Evolutionary conservation across 495 filamentous ascomycete species (phyloP).

Genomic region (Corynascus novoguineensis): DNA sequence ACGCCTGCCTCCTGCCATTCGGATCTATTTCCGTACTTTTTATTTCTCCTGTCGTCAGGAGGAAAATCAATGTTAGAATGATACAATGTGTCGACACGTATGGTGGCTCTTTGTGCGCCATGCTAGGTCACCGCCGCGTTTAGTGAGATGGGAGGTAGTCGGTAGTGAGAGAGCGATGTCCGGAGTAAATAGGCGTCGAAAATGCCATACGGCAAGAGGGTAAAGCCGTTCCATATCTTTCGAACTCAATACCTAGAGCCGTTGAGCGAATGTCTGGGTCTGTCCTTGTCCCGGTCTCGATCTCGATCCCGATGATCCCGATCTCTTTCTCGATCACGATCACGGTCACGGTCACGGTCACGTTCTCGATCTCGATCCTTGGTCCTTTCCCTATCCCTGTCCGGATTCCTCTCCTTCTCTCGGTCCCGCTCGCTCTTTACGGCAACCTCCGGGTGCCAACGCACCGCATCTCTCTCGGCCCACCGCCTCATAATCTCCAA

Average conservation of each 20-base stretch:
- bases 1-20: background rate
- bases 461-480: slow-evolving; percentile 28
- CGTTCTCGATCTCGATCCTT: slow-evolving; percentile 9
- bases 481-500: slow-evolving; percentile 29
- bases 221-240: background rate
- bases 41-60: background rate
- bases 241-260: background rate
- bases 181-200: background rate
- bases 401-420: slow-evolving; percentile 3
- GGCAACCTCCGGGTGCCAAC: slow-evolving; percentile 25
- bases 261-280: slow-evolving; percentile 1
- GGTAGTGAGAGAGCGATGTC: no score
- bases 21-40: background rate
- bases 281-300: slow-evolving; percentile 4
- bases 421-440: slow-evolving; percentile 7
- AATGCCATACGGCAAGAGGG: no score
- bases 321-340: slow-evolving; percentile 12
- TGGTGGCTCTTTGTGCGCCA: background rate
- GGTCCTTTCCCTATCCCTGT: slow-evolving; percentile 5
- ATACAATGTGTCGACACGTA: background rate
- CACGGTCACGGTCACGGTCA: slow-evolving; percentile 11
- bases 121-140: no score
- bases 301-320: slow-evolving; percentile 15
- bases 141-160: no score
- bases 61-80: background rate